phyloP scores from a whole-genome alignment of 164 flowering plant species.

The Warburgia ugandensis region DNA sequence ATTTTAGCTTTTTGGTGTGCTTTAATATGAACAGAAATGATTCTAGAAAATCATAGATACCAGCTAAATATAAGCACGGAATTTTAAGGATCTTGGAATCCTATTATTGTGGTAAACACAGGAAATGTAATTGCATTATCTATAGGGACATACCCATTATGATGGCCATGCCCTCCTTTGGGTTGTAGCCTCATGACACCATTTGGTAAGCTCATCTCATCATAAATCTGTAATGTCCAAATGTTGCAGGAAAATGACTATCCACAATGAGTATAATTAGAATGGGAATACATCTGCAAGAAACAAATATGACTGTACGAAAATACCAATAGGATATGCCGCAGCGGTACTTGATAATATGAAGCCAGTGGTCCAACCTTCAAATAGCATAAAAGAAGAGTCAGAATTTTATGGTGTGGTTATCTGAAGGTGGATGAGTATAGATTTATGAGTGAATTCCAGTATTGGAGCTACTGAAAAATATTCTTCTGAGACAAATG shows the following conservation, averaged over 20 bases:
- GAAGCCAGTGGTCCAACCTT: constrained; percentile 97
- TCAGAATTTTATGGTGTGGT: neutral
- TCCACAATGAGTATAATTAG: too few relatives aligned
- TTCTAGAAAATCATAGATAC: too few relatives aligned
- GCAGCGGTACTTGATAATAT: constrained; percentile 86
- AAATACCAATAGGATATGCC: constrained; percentile 79
- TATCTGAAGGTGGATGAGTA: too few relatives aligned
- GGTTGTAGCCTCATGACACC: constrained; percentile 87
- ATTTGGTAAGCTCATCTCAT: constrained; percentile 95
- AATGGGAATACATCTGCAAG: too few relatives aligned
- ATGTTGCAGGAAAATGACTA: neutral
- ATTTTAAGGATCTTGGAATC: too few relatives aligned
- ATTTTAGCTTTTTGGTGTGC: too few relatives aligned
- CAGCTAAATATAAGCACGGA: too few relatives aligned
- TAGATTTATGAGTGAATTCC: too few relatives aligned
- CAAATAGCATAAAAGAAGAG: constrained; percentile 12
- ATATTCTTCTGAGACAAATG: too few relatives aligned
- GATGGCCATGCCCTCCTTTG: constrained; percentile 95
- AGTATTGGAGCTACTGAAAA: too few relatives aligned
- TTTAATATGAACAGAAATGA: too few relatives aligned
- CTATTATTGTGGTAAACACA: too few relatives aligned
- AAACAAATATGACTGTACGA: neutral
- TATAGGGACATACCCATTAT: constrained; percentile 63
- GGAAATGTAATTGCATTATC: neutral
- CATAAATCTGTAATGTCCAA: constrained; percentile 46